Base-by-base conservation (phyloP, 495 filamentous ascomycete species). In the Mycothermus thermophilus region DNA sequence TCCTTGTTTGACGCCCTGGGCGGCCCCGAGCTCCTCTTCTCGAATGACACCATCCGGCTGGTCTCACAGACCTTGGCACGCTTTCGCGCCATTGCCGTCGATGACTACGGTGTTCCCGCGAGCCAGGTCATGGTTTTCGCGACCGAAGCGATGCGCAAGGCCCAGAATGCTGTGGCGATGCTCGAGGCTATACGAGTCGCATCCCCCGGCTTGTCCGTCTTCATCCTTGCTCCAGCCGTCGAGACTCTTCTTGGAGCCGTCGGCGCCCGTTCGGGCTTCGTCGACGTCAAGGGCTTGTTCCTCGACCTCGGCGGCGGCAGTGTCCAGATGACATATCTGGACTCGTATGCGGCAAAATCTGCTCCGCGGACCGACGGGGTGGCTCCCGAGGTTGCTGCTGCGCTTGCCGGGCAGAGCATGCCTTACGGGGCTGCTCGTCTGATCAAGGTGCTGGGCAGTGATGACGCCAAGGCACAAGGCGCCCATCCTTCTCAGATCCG, bases 271-370 rank as follows among this genome's bases (percentile, higher is more conserved):
- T 85, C 80, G 41, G 79, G 77, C 8, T 78, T 87, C 34, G 58
- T 60, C 6, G 50, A 67, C 19, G 57, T 63, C 10, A 47, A 64
- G 18, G 75, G 83, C 0, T 57, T 95, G 14, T 79, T 88, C 14
- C 79, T 95, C 56, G 87, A 95, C 50, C 69, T 95, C 0, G 87
- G 87, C 2, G 87, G 87, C 2, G 87, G 87, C 1, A 92, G 83
- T 44, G 82, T 84, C 34, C 87, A 95, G 58, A 75, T 94, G 60
- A 84, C 81, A 5, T 93, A 84, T 69, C 67, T 93, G 50, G 62
- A 76, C 31, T 74, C 77, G 1, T 72, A 46, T 47, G 66, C 12
- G 43, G 52, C 16, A 13, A 39, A 37, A 16, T 14, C 26, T 16
- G 6, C 63, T 59, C 0, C 51, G 64, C 1, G 52, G 72, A 45